Evolutionary conservation across 2,329 filamentous ascomycete genomes (phyloP).

Genomic region (Ophiosphaerella narmari): DNA sequence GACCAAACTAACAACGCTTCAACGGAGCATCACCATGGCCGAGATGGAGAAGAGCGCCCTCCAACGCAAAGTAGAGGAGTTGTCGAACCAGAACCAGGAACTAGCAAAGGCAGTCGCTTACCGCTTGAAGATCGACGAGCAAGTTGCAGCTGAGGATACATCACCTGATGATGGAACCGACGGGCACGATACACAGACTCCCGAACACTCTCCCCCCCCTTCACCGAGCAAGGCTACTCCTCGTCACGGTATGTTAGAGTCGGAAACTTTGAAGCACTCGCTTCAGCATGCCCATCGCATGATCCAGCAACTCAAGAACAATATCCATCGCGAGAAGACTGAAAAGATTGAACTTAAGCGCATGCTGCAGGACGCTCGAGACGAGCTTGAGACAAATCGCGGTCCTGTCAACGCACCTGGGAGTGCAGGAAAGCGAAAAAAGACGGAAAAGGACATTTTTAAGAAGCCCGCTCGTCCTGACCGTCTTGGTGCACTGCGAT

Average conservation of each 20-base stretch:
- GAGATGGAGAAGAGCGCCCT: constrained; percentile 79
- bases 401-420: constrained; percentile 54
- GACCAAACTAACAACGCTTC: constrained; percentile 81
- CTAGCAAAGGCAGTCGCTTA: constrained; percentile 81
- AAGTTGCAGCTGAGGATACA: constrained; percentile 61
- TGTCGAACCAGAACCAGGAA: constrained; percentile 88
- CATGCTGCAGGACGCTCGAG: constrained; percentile 91
- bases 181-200: constrained; percentile 68
- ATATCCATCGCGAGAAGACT: constrained; percentile 96
- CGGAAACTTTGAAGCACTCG: constrained; percentile 92
- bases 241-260: constrained; percentile 87
- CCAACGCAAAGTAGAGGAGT: constrained; percentile 84
- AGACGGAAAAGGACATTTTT: constrained; percentile 62
- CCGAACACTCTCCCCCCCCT: constrained; percentile 86
- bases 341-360: constrained; percentile 96
- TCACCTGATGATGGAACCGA: constrained; percentile 47
- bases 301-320: constrained; percentile 93
- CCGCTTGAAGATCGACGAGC: constrained; percentile 69
- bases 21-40: constrained; percentile 75
- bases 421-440: constrained; percentile 59
- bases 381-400: constrained; percentile 78
- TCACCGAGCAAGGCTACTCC: constrained; percentile 92
- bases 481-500: constrained; percentile 74
- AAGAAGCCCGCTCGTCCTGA: constrained; percentile 78
- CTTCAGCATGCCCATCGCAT: constrained; percentile 93